A percentile compares a stretch with the other conserved stretches of the same genome.
phyloP scores from a whole-genome alignment of 2,329 filamentous ascomycete species.

The Pseudogymnoascus sp. region DNA sequence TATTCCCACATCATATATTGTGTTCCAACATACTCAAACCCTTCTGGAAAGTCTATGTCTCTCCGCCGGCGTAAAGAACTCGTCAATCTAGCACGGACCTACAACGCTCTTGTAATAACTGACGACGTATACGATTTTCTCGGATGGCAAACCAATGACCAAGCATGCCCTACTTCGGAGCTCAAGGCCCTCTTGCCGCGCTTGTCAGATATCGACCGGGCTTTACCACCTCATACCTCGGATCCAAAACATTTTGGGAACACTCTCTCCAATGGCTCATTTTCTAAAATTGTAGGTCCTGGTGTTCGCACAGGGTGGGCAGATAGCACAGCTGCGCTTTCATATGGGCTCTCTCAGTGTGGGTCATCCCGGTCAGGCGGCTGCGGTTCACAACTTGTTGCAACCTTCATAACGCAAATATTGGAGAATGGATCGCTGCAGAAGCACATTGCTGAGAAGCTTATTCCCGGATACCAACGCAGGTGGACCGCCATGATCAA shows the following conservation, averaged over 20 bases:
- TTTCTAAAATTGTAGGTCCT: slow-evolving; percentile 57
- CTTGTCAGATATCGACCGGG: slow-evolving; percentile 53
- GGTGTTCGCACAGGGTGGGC: slow-evolving; percentile 56
- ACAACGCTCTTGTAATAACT: slow-evolving; percentile 55
- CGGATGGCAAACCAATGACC: slow-evolving; percentile 39
- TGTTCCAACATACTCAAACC: slow-evolving; percentile 63
- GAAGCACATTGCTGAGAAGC: slow-evolving; percentile 39
- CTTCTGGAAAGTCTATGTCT: slow-evolving; percentile 56
- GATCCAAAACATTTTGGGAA: slow-evolving; percentile 55
- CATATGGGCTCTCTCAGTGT: slow-evolving; percentile 48
- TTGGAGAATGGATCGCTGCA: slow-evolving; percentile 44
- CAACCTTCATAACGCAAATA: slow-evolving; percentile 36
- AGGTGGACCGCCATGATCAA: slow-evolving; percentile 19
- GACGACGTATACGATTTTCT: slow-evolving; percentile 69
- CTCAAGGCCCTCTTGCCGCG: slow-evolving; percentile 36
- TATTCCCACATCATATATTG: slow-evolving; percentile 62
- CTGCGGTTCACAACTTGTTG: slow-evolving; percentile 23
- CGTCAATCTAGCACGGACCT: slow-evolving; percentile 51
- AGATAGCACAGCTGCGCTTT: slow-evolving; percentile 49
- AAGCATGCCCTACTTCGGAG: background rate
- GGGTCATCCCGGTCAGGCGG: slow-evolving; percentile 25
- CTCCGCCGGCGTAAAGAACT: slow-evolving; percentile 45
- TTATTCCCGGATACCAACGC: slow-evolving; percentile 47
- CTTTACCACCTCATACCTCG: slow-evolving; percentile 31
- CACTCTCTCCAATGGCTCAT: slow-evolving; percentile 55